phyloP scores from a whole-genome alignment of 2,329 filamentous ascomycete genomes.

The Didymella glomerata region DNA sequence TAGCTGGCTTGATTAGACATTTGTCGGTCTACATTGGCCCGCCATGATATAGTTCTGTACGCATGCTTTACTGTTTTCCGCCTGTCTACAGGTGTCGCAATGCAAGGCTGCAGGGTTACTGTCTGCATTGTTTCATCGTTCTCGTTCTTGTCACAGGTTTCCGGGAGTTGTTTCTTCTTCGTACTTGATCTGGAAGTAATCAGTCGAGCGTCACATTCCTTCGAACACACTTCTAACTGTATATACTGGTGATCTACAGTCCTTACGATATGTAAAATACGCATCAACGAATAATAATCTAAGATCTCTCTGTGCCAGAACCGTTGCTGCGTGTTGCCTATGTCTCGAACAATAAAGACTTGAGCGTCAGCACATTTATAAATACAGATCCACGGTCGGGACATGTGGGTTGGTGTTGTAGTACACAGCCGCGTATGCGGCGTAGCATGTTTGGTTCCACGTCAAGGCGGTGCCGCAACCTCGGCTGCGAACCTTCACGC shows the following conservation, averaged over 20 bases:
- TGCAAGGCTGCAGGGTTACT: constrained; percentile 3
- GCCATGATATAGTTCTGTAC: not conserved
- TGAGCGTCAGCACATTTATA: not conserved
- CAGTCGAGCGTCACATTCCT: not conserved
- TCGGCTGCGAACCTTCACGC: too few species aligned
- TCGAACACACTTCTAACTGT: constrained; percentile 1
- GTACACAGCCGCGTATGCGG: too few species aligned
- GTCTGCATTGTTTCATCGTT: not conserved
- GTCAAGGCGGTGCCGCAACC: too few species aligned
- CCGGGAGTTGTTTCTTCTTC: not conserved
- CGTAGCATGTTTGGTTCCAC: too few species aligned
- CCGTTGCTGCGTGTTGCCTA: not conserved
- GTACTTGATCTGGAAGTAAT: not conserved
- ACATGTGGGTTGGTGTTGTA: too few species aligned
- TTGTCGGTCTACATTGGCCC: constrained; percentile 14
- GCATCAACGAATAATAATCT: not conserved
- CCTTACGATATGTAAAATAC: constrained; percentile 5
- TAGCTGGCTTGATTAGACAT: constrained; percentile 41
- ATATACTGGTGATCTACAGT: constrained; percentile 11
- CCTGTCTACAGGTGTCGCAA: not conserved
- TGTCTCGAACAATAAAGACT: not conserved
- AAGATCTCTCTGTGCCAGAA: not conserved
- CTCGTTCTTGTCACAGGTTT: not conserved
- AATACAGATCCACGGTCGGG: not conserved
- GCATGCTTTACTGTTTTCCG: constrained; percentile 10